Evolutionary conservation across 2,329 filamentous ascomycete species (phyloP).

Genomic region (Botrytis fragariae): DNA sequence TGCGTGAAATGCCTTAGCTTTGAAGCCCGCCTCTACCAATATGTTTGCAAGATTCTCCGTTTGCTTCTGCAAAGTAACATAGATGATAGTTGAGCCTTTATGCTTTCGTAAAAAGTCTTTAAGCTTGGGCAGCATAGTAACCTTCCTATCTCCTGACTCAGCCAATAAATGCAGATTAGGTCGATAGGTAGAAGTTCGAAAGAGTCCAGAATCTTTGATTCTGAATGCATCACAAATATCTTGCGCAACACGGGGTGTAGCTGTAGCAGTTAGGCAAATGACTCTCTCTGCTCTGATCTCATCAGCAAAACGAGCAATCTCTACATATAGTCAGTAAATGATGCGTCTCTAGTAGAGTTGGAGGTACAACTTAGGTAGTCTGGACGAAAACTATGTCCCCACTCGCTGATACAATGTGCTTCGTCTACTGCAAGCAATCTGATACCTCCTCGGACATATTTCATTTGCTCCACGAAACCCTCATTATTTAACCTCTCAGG

Average conservation of each 20-base stretch:
- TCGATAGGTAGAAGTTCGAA: constrained; percentile 58
- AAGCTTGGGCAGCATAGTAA: constrained; percentile 47
- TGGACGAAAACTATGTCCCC: constrained; percentile 50
- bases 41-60: constrained; percentile 45
- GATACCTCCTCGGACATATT: constrained; percentile 52
- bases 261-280: constrained; percentile 59
- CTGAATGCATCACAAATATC: constrained; percentile 54
- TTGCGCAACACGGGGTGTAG: constrained; percentile 53
- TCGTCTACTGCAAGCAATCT: constrained; percentile 57
- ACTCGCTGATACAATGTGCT: constrained; percentile 58
- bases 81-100: constrained; percentile 57
- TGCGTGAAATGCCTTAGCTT: constrained; percentile 49
- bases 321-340: constrained; percentile 23
- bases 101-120: constrained; percentile 50
- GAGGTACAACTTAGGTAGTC: constrained; percentile 48
- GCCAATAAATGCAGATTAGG: constrained; percentile 54
- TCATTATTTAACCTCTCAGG: constrained; percentile 62
- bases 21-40: constrained; percentile 42
- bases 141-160: constrained; percentile 43
- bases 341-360: not conserved
- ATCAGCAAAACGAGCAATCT: constrained; percentile 53
- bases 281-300: constrained; percentile 58
- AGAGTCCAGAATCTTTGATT: constrained; percentile 50
- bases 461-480: constrained; percentile 55
- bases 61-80: constrained; percentile 57